Base-by-base conservation (phyloP, 805 yeast genomes). In the Wickerhamiella sergipiensis region DNA sequence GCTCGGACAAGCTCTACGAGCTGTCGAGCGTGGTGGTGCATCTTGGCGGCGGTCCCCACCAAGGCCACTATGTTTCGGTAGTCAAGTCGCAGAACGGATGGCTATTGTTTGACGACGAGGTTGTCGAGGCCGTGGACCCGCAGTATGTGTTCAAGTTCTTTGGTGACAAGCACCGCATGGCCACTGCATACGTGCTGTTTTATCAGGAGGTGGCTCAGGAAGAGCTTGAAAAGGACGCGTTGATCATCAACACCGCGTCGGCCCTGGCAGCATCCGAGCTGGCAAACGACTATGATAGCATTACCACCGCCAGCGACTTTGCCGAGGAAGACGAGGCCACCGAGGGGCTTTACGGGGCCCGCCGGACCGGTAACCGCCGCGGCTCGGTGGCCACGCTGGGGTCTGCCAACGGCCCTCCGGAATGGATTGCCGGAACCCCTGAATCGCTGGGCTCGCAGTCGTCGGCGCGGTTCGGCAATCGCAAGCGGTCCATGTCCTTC, bases 31-130 rank as follows among this genome's bases (percentile, higher is more conserved):
- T 90, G 43, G 92, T 92, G 12, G 88, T 92, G 10, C 98, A 92
- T 63, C 80, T 92, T 57, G 98, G 98, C 6, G 95, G 96, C 3
- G 97, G 97, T 0, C 97, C 97, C 1, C 88, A 87, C 70, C 96
- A 89, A 67, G 98, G 98, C 0, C 98, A 92, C 64, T 92, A 92
- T 64, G 90, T 92, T 9, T 76, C 95, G 0, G 70, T 92, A 5
- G 83, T 92, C 53, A 87, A 87, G 62, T 82, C 88, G 5, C 80
- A 77, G 50, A 72, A 76, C 21, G 89, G 95, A 0, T 92, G 98
- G 98, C 68, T 92, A 29, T 68, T 92, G 52, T 92, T 85, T 67
- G 98, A 92, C 64, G 98, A 92, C 64, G 97, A 92, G 65, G 81
- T 92, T 5, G 96, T 90, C 1, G 97, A 90, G 63, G 70, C 83